Evolutionary conservation across 805 yeast species (phyloP).

Genomic region (Novakomyces olei): DNA sequence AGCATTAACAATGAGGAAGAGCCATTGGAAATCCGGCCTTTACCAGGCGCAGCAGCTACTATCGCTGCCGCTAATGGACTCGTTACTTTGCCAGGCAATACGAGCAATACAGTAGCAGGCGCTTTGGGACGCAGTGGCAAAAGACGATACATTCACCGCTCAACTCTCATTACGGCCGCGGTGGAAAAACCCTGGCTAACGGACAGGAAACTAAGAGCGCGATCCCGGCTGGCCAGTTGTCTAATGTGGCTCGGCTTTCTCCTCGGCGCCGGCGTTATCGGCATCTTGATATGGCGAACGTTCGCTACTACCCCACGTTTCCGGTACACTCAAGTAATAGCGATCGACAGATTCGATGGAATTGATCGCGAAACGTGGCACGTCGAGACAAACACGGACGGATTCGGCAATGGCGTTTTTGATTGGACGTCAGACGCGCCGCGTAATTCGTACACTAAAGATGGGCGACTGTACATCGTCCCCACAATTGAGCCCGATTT

Average conservation of each 20-base stretch:
- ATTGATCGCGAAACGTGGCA: slow-evolving; percentile 4
- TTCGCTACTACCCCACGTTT: slow-evolving; percentile 5
- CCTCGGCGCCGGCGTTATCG: slow-evolving; percentile 6
- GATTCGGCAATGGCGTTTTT: slow-evolving; percentile 8
- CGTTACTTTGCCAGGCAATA: no score
- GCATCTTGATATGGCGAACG: slow-evolving; percentile 7
- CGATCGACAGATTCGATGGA: slow-evolving; percentile 4
- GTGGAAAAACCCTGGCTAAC: no score
- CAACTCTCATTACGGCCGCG: no score
- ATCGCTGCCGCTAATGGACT: no score
- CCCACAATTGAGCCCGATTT: slow-evolving; percentile 8
- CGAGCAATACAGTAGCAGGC: no score
- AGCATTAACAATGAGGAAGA: no score
- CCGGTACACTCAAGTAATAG: slow-evolving; percentile 6
- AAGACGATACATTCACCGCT: no score
- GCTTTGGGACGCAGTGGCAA: no score
- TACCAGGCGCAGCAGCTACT: no score
- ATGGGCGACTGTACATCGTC: slow-evolving; percentile 6
- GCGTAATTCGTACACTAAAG: slow-evolving; percentile 6
- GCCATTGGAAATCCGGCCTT: no score
- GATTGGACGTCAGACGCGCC: slow-evolving; percentile 6
- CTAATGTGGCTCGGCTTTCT: slow-evolving; percentile 1
- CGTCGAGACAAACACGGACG: slow-evolving; percentile 7
- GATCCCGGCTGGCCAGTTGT: no score
- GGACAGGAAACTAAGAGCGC: no score